Evolutionary conservation across 441 rosid species (phyloP).

Genomic region (Gossypium trilobum): DNA sequence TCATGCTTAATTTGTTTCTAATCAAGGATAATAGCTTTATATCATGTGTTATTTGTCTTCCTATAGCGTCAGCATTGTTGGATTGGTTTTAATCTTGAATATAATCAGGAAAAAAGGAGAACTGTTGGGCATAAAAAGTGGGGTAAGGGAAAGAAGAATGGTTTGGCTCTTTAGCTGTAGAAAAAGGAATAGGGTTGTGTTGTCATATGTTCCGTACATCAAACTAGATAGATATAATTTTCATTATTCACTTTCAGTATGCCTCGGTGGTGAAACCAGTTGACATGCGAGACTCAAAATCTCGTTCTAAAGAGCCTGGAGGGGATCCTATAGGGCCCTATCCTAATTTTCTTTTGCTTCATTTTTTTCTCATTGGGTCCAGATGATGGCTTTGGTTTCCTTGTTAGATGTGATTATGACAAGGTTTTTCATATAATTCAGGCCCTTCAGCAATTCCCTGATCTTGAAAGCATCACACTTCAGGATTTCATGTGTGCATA

Average conservation of each 20-base stretch:
- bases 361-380: neutral
- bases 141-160: neutral
- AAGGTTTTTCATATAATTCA: slow-evolving; percentile 18
- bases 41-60: neutral
- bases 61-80: neutral
- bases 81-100: slow-evolving; percentile 4
- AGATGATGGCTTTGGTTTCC: neutral
- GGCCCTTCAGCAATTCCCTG: slow-evolving; percentile 37
- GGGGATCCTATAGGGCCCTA: neutral
- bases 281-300: neutral
- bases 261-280: neutral
- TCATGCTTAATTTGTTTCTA: neutral
- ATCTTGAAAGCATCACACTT: slow-evolving; percentile 27
- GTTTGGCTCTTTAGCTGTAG: neutral
- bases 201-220: neutral
- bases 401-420: slow-evolving; percentile 9
- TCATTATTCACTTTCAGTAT: neutral
- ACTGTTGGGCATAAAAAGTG: neutral
- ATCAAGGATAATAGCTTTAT: neutral
- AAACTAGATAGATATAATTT: neutral
- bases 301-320: neutral
- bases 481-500: slow-evolving; percentile 64
- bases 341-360: neutral
- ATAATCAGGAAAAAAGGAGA: neutral
- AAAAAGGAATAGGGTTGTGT: neutral